Evolutionary conservation across 768 basidiomycete species (phyloP), one percentile per base, ranked within the genome.

Genomic region (Solioccasus polychromus): DNA sequence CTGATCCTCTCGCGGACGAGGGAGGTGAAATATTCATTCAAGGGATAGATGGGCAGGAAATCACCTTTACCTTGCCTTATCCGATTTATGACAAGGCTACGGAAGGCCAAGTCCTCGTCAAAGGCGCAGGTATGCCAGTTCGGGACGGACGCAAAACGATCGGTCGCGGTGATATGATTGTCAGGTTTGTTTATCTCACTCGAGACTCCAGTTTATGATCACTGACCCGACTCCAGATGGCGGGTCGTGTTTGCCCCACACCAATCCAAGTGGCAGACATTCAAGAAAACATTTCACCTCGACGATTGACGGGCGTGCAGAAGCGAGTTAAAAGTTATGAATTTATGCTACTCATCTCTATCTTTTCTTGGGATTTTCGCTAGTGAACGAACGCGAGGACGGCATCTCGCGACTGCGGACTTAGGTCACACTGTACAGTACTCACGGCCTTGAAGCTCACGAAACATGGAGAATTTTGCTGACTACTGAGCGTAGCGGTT

Each of bases 81-180:
- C 71, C 76, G 32, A 69, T 75, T 52, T 60, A 68, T 41, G 75
- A 77, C 52, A 72, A 72, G 54, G 67, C 64, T 4, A 65, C 77
- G 43, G 74, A 71, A 41, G 82, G 80, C 14, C 71, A 74, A 47
- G 61, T 72, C 34, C 67, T 73, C 31, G 66, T 83, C 43, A 70
- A 69, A 55, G 82, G 79, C 32, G 80, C 77, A 42, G 85, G 85
- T n/a, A 87, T 87, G 85, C 82, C 82, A 31, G 68, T 81, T 35
- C 66, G 77, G 45, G 70, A 76, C n/a, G 66, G 73, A 24, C 74
- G 78, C 9, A 67, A 70, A 54, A 66, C 77, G 9, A 61, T 77
- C 42, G 80, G 80, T 28, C 72, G 77, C 54, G 83, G 84, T 15
- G 80, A 83, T 56, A 67, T 87, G 56, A 67, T 85, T 47, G 69